These are phyloP conservation scores for Rhinocladiella mackenziei DNA, from an alignment of 2,329 filamentous ascomycete species.

Conservation along the genomic window DNA sequence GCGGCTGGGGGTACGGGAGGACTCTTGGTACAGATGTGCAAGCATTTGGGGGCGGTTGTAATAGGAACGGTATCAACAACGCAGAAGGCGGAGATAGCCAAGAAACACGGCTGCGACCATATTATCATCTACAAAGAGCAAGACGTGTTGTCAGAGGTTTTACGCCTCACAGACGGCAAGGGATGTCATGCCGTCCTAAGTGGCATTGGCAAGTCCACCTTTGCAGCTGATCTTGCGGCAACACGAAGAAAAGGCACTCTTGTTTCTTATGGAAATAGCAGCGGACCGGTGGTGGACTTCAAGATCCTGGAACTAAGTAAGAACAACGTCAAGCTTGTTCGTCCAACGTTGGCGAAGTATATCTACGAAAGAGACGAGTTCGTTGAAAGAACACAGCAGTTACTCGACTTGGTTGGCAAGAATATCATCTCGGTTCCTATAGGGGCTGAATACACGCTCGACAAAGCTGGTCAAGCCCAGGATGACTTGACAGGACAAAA, in stretches of 20 bases:
- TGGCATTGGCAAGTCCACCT: constrained; percentile 2
- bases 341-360: background rate
- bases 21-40: constrained; percentile 10
- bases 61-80: constrained; percentile 5
- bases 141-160: constrained; percentile 1
- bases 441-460: too few species aligned
- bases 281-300: background rate
- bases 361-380: background rate
- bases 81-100: background rate
- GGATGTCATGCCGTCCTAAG: constrained; percentile 5
- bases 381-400: background rate
- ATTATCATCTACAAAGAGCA: constrained; percentile 3
- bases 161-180: background rate
- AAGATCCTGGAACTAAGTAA: background rate
- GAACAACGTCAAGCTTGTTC: constrained; percentile 1
- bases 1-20: constrained; percentile 11
- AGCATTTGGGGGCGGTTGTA: constrained; percentile 8
- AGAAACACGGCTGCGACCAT: constrained; percentile 1
- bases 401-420: background rate
- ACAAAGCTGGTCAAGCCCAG: too few species aligned
- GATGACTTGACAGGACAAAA: too few species aligned
- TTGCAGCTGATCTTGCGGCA: background rate
- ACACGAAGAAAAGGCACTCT: background rate
- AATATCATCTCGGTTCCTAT: too few species aligned
- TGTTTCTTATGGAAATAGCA: background rate